Conservation (phyloP, 2,329 filamentous ascomycete genomes). For the Ceratocystis cacaofunesta region DNA sequence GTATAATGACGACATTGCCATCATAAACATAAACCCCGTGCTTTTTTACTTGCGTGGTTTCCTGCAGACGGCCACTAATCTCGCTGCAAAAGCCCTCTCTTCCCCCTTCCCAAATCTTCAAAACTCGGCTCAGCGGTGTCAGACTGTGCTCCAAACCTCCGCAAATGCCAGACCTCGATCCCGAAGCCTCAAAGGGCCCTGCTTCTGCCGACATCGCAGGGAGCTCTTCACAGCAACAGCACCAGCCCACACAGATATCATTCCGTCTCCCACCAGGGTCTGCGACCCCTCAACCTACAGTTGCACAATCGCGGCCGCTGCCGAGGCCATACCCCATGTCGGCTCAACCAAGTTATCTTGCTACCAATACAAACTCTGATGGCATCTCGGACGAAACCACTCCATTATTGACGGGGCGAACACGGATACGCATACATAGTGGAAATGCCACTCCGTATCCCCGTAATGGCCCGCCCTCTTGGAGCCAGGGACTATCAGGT, state of each 20-base stretch:
- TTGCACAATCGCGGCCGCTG: conserved; percentile 16
- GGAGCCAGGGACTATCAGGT: conserved; percentile 34
- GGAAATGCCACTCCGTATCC: conserved; percentile 19
- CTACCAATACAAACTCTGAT: conserved; percentile 8
- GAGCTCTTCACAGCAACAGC: not conserved
- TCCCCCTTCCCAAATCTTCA: not conserved
- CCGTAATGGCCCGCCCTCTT: conserved; percentile 18
- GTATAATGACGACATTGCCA: conserved; percentile 1
- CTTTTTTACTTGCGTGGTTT: not conserved
- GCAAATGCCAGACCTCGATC: not conserved
- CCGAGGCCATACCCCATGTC: conserved; percentile 16
- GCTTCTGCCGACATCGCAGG: not conserved
- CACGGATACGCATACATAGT: conserved; percentile 30
- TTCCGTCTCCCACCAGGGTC: conserved; percentile 15
- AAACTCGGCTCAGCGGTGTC: not conserved
- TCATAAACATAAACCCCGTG: not conserved
- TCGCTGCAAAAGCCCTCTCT: not conserved
- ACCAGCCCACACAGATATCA: conserved; percentile 11
- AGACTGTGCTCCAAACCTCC: not conserved
- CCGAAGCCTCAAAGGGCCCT: not conserved
- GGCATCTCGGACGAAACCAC: conserved; percentile 30
- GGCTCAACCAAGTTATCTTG: conserved; percentile 8
- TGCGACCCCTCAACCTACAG: conserved; percentile 14
- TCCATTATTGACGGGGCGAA: conserved; percentile 30
- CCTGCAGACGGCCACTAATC: not conserved